Evolutionary conservation across 192 early-diverging fungal genomes (phyloP).

Genomic region (Mortierella antarctica): DNA sequence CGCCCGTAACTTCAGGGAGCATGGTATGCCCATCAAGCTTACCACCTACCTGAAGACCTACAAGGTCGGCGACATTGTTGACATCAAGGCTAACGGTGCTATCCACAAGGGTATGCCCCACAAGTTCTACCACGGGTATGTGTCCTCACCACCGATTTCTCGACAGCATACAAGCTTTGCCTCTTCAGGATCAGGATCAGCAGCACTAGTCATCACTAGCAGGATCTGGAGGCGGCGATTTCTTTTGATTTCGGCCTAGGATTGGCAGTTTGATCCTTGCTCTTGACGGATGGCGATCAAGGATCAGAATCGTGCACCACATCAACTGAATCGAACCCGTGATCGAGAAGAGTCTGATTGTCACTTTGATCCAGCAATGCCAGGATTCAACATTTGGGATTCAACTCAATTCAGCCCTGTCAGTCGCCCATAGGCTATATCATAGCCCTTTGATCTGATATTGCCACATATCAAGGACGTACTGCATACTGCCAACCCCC

Average conservation of each 20-base stretch:
- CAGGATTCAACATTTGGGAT: conserved; percentile 68
- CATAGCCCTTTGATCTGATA: too few species aligned
- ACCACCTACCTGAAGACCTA: conserved; percentile 99
- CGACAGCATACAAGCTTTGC: background rate
- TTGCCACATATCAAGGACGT: too few species aligned
- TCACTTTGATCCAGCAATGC: conserved; percentile 9
- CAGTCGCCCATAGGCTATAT: too few species aligned
- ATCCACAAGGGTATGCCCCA: conserved; percentile 99
- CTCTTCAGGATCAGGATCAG: background rate
- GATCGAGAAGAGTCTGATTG: background rate
- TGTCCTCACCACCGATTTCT: background rate
- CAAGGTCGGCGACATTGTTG: conserved; percentile 99
- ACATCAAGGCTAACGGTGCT: conserved; percentile 99
- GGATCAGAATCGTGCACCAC: too few species aligned
- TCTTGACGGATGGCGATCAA: too few species aligned
- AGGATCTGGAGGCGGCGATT: background rate
- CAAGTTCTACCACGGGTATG: conserved; percentile 99
- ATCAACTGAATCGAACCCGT: too few species aligned
- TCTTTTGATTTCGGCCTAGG: conserved; percentile 5
- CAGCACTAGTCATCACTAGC: background rate
- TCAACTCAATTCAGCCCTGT: conserved; percentile 55
- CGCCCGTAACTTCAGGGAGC: conserved; percentile 94
- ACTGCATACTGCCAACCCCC: too few species aligned
- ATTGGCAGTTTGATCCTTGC: background rate
- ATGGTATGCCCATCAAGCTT: conserved; percentile 87